Percentiles rank a stretch among this genome's conserved stretches.
Conservation (phyloP, 768 basidiomycete species). For the Tulasnella sp. region DNA sequence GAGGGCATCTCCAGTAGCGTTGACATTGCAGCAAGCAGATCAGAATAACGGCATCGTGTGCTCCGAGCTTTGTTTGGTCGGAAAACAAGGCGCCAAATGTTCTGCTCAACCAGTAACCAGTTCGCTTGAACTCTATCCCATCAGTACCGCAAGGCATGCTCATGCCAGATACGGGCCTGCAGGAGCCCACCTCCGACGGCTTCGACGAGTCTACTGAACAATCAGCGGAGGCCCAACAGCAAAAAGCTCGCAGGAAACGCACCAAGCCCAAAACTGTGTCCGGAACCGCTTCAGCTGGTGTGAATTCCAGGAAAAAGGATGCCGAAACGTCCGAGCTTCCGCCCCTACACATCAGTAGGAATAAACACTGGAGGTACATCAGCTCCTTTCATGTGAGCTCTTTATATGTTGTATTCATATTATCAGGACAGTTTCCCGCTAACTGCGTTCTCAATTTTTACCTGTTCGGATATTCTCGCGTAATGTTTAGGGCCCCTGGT, state of each 20-base stretch:
- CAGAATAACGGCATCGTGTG: no score
- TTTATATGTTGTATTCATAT: not conserved
- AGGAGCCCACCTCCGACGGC: no score
- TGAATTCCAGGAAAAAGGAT: conserved; percentile 15
- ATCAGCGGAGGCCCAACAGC: conserved; percentile 17
- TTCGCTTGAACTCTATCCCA: no score
- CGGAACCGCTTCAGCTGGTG: not conserved
- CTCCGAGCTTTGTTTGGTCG: no score
- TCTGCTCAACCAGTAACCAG: not conserved
- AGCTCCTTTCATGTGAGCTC: conserved; percentile 75
- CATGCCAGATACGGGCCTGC: no score
- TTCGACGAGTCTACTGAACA: conserved; percentile 15
- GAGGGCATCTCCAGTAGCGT: no score
- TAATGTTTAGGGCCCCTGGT: conserved; percentile 67
- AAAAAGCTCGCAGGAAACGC: conserved; percentile 17
- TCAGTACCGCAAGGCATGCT: no score
- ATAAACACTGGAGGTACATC: conserved; percentile 92
- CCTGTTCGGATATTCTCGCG: conserved; percentile 4
- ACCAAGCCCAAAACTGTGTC: conserved; percentile 2
- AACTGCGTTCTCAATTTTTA: not conserved
- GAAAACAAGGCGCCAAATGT: not conserved
- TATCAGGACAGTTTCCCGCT: no score
- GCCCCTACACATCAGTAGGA: conserved; percentile 76
- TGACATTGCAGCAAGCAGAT: no score
- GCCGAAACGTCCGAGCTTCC: conserved; percentile 53